phyloP scores from a whole-genome alignment of 2,329 filamentous ascomycete genomes.

The Penicillium vulpinum region DNA sequence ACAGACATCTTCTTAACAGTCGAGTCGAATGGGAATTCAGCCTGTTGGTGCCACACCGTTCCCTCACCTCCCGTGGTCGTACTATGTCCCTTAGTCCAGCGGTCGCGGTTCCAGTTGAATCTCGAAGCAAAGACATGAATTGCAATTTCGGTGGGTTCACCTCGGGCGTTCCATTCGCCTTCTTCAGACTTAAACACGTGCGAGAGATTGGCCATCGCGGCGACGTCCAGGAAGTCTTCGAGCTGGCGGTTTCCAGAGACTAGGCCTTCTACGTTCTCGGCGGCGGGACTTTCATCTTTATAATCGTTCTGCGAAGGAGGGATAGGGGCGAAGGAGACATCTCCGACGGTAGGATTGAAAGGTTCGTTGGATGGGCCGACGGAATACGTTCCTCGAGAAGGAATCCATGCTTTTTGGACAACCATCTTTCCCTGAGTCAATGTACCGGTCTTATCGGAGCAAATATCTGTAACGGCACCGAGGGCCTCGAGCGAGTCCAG shows the following conservation, averaged over 20 bases:
- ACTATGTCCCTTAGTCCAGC: constrained; percentile 40
- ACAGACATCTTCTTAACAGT: constrained; percentile 73
- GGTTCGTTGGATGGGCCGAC: constrained; percentile 56
- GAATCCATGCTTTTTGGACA: constrained; percentile 58
- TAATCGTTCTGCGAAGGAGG: constrained; percentile 14
- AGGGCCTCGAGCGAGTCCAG: constrained; percentile 58
- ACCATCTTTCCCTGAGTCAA: constrained; percentile 64
- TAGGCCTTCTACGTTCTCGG: constrained; percentile 22
- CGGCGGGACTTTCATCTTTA: not conserved
- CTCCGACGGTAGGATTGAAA: constrained; percentile 56
- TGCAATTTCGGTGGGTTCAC: constrained; percentile 68
- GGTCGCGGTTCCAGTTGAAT: constrained; percentile 61
- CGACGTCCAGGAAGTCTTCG: constrained; percentile 58
- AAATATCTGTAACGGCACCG: constrained; percentile 59
- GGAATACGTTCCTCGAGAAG: constrained; percentile 56
- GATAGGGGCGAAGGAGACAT: constrained; percentile 40
- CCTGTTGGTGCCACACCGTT: constrained; percentile 56
- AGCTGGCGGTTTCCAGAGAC: constrained; percentile 48
- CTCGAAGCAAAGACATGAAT: constrained; percentile 69
- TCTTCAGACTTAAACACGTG: constrained; percentile 57
- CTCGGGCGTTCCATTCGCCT: constrained; percentile 59
- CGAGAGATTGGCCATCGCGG: constrained; percentile 64
- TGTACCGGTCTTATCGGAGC: constrained; percentile 59
- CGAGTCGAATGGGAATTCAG: constrained; percentile 70
- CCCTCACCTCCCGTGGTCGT: constrained; percentile 41